phyloP scores from a whole-genome alignment of 2,329 filamentous ascomycete genomes.

The Zymoseptoria passerinii region DNA sequence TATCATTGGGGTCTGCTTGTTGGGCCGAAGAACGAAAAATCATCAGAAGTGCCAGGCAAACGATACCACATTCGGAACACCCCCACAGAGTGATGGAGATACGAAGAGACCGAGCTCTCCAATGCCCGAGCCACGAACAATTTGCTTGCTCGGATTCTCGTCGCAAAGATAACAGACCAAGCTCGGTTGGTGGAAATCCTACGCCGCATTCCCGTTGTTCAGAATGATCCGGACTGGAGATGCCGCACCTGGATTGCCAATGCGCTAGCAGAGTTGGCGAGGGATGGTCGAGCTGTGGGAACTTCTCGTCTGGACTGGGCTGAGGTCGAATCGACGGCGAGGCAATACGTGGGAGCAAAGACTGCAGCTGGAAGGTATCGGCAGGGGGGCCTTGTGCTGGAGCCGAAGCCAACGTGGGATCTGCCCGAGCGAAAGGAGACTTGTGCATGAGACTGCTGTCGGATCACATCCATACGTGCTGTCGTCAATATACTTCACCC shows the following conservation, averaged over 20 bases:
- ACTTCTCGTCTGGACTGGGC: slow-evolving; percentile 32
- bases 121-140: neutral
- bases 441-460: neutral
- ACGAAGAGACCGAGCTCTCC: neutral
- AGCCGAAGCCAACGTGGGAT: slow-evolving; percentile 24
- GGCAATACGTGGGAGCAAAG: slow-evolving; percentile 32
- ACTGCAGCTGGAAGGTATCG: slow-evolving; percentile 19
- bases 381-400: slow-evolving; percentile 4
- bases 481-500: slow-evolving; percentile 23
- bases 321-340: slow-evolving; percentile 29
- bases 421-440: slow-evolving; percentile 4
- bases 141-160: slow-evolving; percentile 29
- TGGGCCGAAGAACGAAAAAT: neutral
- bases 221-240: slow-evolving; percentile 31
- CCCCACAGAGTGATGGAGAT: neutral
- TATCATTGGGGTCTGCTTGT: neutral
- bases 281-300: slow-evolving; percentile 32
- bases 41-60: neutral
- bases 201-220: slow-evolving; percentile 26
- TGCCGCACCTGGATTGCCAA: slow-evolving; percentile 35
- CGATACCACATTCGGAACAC: neutral
- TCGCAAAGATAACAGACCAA: slow-evolving; percentile 34
- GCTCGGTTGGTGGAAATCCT: slow-evolving; percentile 28
- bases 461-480: neutral
- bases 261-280: slow-evolving; percentile 27